Base-by-base conservation (phyloP, 257 asterid genomes). In the Solanum virginianum region DNA sequence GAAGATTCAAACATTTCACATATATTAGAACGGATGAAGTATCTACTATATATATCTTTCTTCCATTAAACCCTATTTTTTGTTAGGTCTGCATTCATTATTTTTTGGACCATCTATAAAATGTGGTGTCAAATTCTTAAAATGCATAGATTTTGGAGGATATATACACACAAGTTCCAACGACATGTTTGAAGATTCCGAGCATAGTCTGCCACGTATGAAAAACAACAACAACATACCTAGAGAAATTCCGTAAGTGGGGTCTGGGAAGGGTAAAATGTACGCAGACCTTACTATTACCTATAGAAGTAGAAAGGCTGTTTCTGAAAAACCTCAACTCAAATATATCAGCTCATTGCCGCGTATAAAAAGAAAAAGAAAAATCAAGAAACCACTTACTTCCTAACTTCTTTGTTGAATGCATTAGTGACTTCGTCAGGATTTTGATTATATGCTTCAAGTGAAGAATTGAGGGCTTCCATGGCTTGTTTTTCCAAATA, bases 371-470 rank as follows among this genome's bases (percentile, higher is more conserved):
- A 69, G 4, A 18, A 13, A 36, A 55, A 10, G 17, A 14, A 8
- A 4, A 10, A 72, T 43, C 12, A 72, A 74, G 60, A 74, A 74
- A 22, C 22, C 47, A 85, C 87, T 86, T 83, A 91, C 95, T 87
- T 91, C 51, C 85, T 88, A 81, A 92, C 94, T 89, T 91, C 90
- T 54, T 85, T 24, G 8, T 80, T 91, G 69, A 92, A 87, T 16
- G 90, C 87, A 62, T 89, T 90, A 13, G 93, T 88, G 13, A 90
- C 49, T 18, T 84, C 75, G 84, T 87, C 90, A 5, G 95, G 95
- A 36, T 92, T 79, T 26, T 90, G 90, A 54, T 86, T 84, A 49
- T 82, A 91, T 55, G 91, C 92, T 45, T 86, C 57, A 80, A 84
- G 18, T 39, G 91, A 87, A 74, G 89, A 90, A 22, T 84, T 80